Conservation (phyloP, 1,284 basidiomycete species). For the Ustilago shanxiensis region DNA sequence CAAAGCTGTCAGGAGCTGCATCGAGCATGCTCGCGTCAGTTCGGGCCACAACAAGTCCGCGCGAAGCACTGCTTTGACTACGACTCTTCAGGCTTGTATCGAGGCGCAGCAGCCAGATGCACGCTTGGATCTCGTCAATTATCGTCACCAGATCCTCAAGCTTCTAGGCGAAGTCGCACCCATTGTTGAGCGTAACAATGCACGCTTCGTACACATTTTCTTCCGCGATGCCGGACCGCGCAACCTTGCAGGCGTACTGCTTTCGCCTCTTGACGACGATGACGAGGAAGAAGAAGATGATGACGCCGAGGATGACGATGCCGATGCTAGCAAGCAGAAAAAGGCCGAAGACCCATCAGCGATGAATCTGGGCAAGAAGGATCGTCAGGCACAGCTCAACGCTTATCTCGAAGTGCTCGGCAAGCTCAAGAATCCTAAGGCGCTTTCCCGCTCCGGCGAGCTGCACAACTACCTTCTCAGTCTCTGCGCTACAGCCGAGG, state of each 20-base stretch:
- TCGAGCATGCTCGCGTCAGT: conserved; percentile 44
- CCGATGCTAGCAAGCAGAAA: conserved; percentile 11
- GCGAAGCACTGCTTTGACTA: conserved; percentile 20
- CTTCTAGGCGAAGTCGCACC: conserved; percentile 48
- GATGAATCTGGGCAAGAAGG: conserved; percentile 45
- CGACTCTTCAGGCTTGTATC: conserved; percentile 38
- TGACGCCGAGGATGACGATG: conserved; percentile 20
- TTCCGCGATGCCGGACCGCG: conserved; percentile 54
- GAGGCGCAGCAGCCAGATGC: conserved; percentile 48
- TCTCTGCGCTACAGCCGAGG: conserved; percentile 88
- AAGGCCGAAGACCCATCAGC: conserved; percentile 15
- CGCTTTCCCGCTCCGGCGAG: conserved; percentile 79
- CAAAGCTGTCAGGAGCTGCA: conserved; percentile 45
- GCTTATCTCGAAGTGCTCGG: conserved; percentile 84
- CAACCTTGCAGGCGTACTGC: conserved; percentile 39
- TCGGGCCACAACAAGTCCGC: conserved; percentile 6
- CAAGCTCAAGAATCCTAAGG: conserved; percentile 91
- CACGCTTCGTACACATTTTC: conserved; percentile 56
- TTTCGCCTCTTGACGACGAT: conserved; percentile 46
- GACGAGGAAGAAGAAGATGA: conserved; percentile 34
- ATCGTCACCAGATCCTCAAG: conserved; percentile 61
- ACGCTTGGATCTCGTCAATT: conserved; percentile 61
- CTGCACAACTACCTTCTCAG: conserved; percentile 80
- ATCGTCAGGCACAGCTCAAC: conserved; percentile 57
- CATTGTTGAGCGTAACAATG: conserved; percentile 60